Evolutionary conservation across 1,139 yeast genomes (phyloP), one percentile per base, ranked within the genome.

Genomic region (Magnusiomyces suaveolens): DNA sequence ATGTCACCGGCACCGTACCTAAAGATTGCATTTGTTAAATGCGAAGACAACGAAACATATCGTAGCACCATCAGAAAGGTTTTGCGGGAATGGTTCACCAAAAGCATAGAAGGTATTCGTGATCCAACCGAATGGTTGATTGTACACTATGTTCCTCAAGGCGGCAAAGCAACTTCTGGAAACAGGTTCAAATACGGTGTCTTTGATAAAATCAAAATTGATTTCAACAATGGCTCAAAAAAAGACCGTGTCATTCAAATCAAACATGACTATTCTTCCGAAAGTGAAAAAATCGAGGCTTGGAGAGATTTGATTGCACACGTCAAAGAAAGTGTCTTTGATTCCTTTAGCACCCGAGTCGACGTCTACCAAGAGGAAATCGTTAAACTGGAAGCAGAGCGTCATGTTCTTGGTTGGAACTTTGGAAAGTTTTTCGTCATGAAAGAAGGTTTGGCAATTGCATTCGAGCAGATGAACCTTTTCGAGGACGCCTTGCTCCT

Each of bases 1-100:
- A 60, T 74, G 20, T 68, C 71, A 10, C 69, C 72, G 12, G 72
- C 75, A n/a, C 82, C 84, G 0, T 82, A 83, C 60, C 71, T 85
- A 44, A 78, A 86, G 57, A 64, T 89, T 18, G 83, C 90, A 74
- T 78, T 90, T 57, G 76, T 92, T 6, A 78, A 78, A 56, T 79
- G 84, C 57, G 82, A 81, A 10, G 80, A 78, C 47, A 69, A 82
- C 43, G 97, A 90, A 20, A 79, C 80, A 1, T 92, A 92, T 67
- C 75, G 95, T 60, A 71, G 84, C 0, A 86, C 84, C 62, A 52
- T 84, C 0, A 77, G 98, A 50, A 95, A 95, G 1, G 74, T 88
- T 62, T 79, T 90, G 33, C 76, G 78, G 54, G 95, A 86, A 63
- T 92, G 98, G 98, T 72, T 87, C 39, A 73, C 75, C 52, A 70